Evolutionary conservation across 2,329 filamentous ascomycete genomes (phyloP).

Genomic region (Xylaria digitata): DNA sequence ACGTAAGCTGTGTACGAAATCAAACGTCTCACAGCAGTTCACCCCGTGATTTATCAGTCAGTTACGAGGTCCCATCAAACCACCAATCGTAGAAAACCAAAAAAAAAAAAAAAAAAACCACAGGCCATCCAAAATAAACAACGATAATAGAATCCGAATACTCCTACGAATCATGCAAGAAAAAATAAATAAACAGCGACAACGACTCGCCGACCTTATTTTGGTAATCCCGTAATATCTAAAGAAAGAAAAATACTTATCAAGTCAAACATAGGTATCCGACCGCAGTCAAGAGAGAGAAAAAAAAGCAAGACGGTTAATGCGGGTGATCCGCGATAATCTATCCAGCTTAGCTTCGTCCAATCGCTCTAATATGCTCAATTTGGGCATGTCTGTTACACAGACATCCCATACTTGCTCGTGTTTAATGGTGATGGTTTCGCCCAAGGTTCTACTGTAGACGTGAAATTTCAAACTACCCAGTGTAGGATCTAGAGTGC

Average conservation of each 20-base stretch:
- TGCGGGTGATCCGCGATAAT: too few relatives aligned
- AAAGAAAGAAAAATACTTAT: too few relatives aligned
- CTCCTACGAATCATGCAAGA: background rate
- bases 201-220: background rate
- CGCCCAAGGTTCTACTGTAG: background rate
- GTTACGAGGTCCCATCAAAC: background rate
- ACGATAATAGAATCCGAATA: conserved; percentile 9
- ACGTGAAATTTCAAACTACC: background rate
- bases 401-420: background rate
- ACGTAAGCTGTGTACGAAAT: conserved; percentile 17
- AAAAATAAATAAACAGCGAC: background rate
- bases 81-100: background rate
- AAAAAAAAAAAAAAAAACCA: too few relatives aligned
- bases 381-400: background rate
- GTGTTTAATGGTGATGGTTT: too few relatives aligned
- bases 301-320: too few relatives aligned
- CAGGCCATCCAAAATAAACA: background rate
- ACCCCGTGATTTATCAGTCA: background rate
- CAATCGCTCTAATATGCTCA: too few relatives aligned
- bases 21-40: conserved; percentile 8
- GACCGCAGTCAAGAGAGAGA: too few relatives aligned
- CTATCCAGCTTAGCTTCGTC: too few relatives aligned
- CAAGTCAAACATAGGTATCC: too few relatives aligned
- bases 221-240: background rate
- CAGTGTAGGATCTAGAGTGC: background rate